phyloP scores from a whole-genome alignment of 805 yeast species.

The Yueomyces sinensis region DNA sequence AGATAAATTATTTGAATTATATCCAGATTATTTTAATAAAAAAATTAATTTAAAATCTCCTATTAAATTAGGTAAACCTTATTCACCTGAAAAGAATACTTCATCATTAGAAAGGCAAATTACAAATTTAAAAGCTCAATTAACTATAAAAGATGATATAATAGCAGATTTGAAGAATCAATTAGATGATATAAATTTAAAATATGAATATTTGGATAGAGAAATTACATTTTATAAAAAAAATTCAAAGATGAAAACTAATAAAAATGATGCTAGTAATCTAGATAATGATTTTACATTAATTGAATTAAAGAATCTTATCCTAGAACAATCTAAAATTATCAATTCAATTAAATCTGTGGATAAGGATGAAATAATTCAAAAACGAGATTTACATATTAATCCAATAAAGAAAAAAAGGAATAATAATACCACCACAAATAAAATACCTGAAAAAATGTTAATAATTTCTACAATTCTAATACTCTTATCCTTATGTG shows the following conservation, averaged over 20 bases:
- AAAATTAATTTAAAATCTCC: neutral
- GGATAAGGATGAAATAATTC: too few species aligned
- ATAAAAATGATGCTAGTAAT: neutral
- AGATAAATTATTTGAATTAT: neutral
- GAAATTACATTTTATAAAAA: slow-evolving; percentile 20
- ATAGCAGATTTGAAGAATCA: neutral
- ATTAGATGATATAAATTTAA: slow-evolving; percentile 8
- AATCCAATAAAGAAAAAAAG: too few species aligned
- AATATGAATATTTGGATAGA: slow-evolving; percentile 15
- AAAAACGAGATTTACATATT: too few species aligned
- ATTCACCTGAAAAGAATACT: too few species aligned
- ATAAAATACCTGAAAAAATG: too few species aligned
- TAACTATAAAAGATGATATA: neutral
- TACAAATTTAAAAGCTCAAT: neutral
- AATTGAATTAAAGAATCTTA: slow-evolving; percentile 17
- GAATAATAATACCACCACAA: too few species aligned
- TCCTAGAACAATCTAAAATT: too few species aligned
- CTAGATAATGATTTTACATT: slow-evolving; percentile 18
- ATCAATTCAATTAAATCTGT: too few species aligned
- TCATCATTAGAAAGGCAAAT: neutral
- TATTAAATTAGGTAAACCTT: neutral
- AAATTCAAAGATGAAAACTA: slow-evolving; percentile 8
- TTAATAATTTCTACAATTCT: too few species aligned
- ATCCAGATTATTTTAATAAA: neutral
- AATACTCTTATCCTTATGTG: too few species aligned